These are phyloP conservation scores for Achaetomium macrosporum DNA, from an alignment of 2,329 filamentous ascomycete species.

Conservation along the genomic window DNA sequence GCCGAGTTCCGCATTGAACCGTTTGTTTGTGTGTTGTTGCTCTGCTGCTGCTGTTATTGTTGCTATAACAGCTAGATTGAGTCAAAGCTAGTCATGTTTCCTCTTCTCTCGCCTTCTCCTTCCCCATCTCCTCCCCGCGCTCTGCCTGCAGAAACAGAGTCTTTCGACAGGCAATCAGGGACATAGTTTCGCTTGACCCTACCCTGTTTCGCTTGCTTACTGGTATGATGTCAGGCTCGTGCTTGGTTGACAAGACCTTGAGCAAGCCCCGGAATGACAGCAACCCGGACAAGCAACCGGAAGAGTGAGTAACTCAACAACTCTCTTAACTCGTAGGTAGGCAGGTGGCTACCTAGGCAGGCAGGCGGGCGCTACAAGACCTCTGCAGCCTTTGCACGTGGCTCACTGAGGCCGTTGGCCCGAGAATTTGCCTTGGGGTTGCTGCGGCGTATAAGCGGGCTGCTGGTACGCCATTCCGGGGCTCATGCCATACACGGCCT, in stretches of 20 bases:
- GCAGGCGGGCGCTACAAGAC: conserved; percentile 1
- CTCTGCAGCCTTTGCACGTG: not conserved
- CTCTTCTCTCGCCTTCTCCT: not conserved
- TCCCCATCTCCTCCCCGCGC: not conserved
- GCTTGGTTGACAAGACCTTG: too few relatives aligned
- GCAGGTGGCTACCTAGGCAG: not conserved
- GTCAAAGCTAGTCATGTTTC: not conserved
- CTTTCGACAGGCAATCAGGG: not conserved
- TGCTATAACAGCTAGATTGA: too few relatives aligned
- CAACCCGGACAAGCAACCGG: too few relatives aligned
- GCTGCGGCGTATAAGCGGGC: conserved; percentile 64
- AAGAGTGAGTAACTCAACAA: too few relatives aligned
- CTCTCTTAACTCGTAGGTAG: too few relatives aligned
- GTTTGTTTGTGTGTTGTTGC: too few relatives aligned
- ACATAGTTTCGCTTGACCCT: too few relatives aligned
- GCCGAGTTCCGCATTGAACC: too few relatives aligned
- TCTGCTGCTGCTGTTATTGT: too few relatives aligned
- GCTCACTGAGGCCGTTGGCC: conserved; percentile 26
- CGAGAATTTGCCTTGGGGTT: conserved; percentile 64
- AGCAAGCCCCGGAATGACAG: too few relatives aligned
- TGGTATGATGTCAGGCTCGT: too few relatives aligned
- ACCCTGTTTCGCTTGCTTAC: too few relatives aligned
- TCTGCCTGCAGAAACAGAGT: not conserved
- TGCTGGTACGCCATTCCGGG: conserved; percentile 69
- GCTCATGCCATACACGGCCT: conserved; percentile 64